Base-by-base conservation (phyloP, 352 stramenopile species). In the Peronospora belbahrii region DNA sequence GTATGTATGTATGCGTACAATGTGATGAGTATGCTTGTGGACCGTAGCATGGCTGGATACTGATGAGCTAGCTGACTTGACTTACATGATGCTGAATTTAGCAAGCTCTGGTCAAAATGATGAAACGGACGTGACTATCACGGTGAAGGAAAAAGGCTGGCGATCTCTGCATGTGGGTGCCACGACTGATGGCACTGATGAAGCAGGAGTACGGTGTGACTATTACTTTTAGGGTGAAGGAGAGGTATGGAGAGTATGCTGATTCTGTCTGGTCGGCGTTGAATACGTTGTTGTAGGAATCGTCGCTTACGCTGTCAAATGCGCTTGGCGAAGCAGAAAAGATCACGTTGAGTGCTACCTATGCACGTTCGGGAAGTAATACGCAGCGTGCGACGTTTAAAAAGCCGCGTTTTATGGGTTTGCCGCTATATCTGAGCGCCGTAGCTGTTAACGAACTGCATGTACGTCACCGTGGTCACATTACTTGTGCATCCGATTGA, bases 41-140 rank as follows among this genome's bases (percentile, higher is more conserved):
- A n/a, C n/a, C n/a, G n/a, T 5, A 3, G 18, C 1, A 3, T 52
- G 5, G 2, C n/a, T 35, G 22, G 15, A 18, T 36, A 27, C 33
- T 64, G 38, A 54, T 9, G 10, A 27, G 1, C n/a, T 19, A 37
- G 43, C 15, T 45, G 23, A 27, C 7, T 8, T 30, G 7, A 13
- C 39, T 51, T 39, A 19, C 40, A 23, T 33, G 10, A 13, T 42
- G 22, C n/a, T 18, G n/a, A 6, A 48, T 56, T 28, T 41, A 85
- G 75, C 71, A 30, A 89, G 73, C 51, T 88, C 73, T 41, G 66
- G 82, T 3, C 52, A 74, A 39, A 56, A 58, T 8, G 70, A 88
- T 52, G 82, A 94, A 56, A 88, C 78, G 15, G 84, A 95, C 38
- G 58, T 95, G 24, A 90, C 70, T 6, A 94, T 95, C 59, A 89